Base-by-base conservation (phyloP, 345 rosid species). In the Rhodamnia argentea region DNA sequence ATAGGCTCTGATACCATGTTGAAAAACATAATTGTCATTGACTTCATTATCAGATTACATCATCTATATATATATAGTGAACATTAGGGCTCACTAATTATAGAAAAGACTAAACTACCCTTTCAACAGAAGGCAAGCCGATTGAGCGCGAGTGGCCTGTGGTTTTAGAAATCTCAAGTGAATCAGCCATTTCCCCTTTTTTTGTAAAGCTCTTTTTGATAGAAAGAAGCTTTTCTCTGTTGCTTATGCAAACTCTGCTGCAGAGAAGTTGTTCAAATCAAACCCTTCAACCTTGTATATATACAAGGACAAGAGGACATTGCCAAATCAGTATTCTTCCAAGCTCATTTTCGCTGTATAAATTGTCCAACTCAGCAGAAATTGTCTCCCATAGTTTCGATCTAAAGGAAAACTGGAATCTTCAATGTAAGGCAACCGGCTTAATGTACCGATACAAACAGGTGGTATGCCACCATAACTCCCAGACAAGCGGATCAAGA, bases 81-180 rank as follows among this genome's bases (percentile, higher is more conserved):
- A n/a, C n/a, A n/a, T n/a, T n/a, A n/a, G n/a, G n/a, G n/a, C n/a
- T n/a, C n/a, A n/a, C n/a, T n/a, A n/a, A n/a, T n/a, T n/a, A n/a
- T n/a, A n/a, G n/a, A n/a, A n/a, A n/a, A n/a, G n/a, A n/a, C n/a
- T n/a, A n/a, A n/a, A n/a, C n/a, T n/a, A n/a, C n/a, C n/a, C n/a
- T n/a, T n/a, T n/a, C n/a, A n/a, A n/a, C n/a, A n/a, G n/a, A n/a
- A 40, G 92, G 91, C 60, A 89, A 87, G 62, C 91, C 88, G 85
- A 52, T 88, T 12, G 90, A 88, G 20, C 90, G 90, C n/a, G 44
- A 60, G 32, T 87, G 92, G 59, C 83, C 84, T 37, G 58, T 40
- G 51, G 86, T 60, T 86, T 86, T 89, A 24, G 75, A 86, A 22
- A 50, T 52, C 84, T 37, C 60, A 82, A 86, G 26, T 56, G 44